Evolutionary conservation across 352 stramenopile genomes (phyloP), one percentile per base, ranked within the genome.

Genomic region (Phytophthora brassicae): DNA sequence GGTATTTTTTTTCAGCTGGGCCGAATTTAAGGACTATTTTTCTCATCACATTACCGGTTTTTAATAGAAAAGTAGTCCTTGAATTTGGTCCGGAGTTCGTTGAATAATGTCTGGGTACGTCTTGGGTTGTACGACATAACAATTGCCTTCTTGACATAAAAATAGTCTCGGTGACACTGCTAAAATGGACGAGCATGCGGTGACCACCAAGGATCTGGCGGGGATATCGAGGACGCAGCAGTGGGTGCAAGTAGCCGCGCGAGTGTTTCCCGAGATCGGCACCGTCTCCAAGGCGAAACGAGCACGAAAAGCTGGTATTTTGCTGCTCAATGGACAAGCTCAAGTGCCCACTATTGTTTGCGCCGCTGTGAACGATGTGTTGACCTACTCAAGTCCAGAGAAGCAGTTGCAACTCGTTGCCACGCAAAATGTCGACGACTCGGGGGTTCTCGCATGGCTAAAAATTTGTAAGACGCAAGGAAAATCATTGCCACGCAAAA

Each of bases 221-320:
- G 22, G 3, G n/a, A 24, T 6, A 14, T 19, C 48, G 16, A 62
- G 36, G 44, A 41, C 19, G 19, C 36, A 47, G 20, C 67, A 79
- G 56, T 89, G 77, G 77, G 75, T 87, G 47, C 64, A 62, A 41
- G 68, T 89, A 22, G 80, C 80, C 7, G 80, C 80, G n/a, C 68
- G 66, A 43, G 68, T 60, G 29, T 79, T 86, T 20, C 68, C 68
- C 8, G 58, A 66, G 44, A 44, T 89, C 26, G 59, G 52, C 46
- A 89, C 80, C 6, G 66, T 77, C n/a, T 89, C 80, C 42, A 89
- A 87, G 51, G 77, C 80, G 36, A 86, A 87, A 55, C 80, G 80
- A 28, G 80, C 83, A 42, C 75, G 79, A 19, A 81, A 80, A 55
- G 51, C 45, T 11, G 66, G 65, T 16, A 49, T 58, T 6, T 53